These are phyloP conservation scores for Cladosporium sp. DNA, from an alignment of 2,329 filamentous ascomycete species.

Conservation along the genomic window DNA sequence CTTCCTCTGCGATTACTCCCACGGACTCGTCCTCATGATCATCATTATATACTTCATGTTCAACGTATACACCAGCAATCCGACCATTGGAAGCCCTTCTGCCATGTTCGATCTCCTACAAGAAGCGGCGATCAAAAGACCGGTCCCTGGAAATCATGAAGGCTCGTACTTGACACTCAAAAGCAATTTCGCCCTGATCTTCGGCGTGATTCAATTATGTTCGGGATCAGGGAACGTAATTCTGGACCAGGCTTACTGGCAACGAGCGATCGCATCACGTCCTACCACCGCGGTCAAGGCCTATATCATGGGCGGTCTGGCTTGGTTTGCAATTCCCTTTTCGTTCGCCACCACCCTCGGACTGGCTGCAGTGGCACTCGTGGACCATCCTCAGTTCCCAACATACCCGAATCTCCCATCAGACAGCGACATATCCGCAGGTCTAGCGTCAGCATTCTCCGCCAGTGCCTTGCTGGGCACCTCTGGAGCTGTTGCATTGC, in stretches of 20 bases:
- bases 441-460: slow-evolving; percentile 21
- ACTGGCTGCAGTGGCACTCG: slow-evolving; percentile 40
- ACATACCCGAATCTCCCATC: slow-evolving; percentile 32
- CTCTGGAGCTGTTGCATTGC: slow-evolving; percentile 20
- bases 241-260: slow-evolving; percentile 44
- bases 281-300: slow-evolving; percentile 36
- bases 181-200: slow-evolving; percentile 31
- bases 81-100: slow-evolving; percentile 36
- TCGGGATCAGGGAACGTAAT: slow-evolving; percentile 33
- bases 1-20: slow-evolving; percentile 37
- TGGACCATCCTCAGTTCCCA: slow-evolving; percentile 38
- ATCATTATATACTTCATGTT: slow-evolving; percentile 44
- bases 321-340: slow-evolving; percentile 47
- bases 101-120: slow-evolving; percentile 38
- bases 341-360: slow-evolving; percentile 44
- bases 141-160: slow-evolving; percentile 35
- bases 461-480: slow-evolving; percentile 23
- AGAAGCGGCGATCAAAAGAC: slow-evolving; percentile 33
- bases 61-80: slow-evolving; percentile 36
- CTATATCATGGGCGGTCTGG: slow-evolving; percentile 40
- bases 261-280: slow-evolving; percentile 39
- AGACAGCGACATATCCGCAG: slow-evolving; percentile 20
- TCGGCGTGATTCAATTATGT: slow-evolving; percentile 40
- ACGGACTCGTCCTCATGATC: slow-evolving; percentile 40
- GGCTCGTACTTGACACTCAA: slow-evolving; percentile 39